These are phyloP conservation scores for Dipteronia sinensis DNA, from an alignment of 345 rosid species.

Conservation along the genomic window DNA sequence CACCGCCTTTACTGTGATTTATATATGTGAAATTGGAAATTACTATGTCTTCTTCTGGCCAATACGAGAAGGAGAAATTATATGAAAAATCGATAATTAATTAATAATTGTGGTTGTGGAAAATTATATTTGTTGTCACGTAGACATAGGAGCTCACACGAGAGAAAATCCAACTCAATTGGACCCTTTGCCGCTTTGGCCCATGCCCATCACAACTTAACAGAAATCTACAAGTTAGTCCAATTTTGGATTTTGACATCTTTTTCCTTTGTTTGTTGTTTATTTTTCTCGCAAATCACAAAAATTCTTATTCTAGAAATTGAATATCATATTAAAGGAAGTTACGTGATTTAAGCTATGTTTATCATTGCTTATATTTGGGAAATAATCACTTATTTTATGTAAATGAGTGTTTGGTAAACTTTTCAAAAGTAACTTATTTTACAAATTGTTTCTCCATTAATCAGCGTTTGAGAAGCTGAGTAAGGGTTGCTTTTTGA, in stretches of 20 bases:
- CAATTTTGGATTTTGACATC: not conserved
- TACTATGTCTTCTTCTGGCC: not conserved
- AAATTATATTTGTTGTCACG: not conserved
- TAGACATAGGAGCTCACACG: not conserved
- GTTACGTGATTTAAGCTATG: not conserved
- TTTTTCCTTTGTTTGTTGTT: no score
- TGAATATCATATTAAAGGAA: not conserved
- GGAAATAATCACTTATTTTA: no score
- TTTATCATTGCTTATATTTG: no score
- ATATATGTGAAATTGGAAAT: not conserved
- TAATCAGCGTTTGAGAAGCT: no score
- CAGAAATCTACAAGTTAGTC: not conserved
- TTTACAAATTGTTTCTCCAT: no score
- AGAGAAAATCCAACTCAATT: no score
- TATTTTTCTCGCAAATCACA: not conserved
- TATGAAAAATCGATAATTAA: not conserved
- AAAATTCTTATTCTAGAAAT: no score
- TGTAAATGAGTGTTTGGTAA: no score
- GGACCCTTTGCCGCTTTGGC: not conserved
- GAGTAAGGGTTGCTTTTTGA: no score
- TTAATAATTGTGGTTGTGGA: not conserved
- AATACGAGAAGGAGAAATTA: not conserved
- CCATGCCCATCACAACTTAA: not conserved
- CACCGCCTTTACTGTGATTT: not conserved
- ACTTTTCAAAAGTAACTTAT: no score